Base-by-base conservation (phyloP, 2,329 filamentous ascomycete genomes). In the Hypoxylon sp. region DNA sequence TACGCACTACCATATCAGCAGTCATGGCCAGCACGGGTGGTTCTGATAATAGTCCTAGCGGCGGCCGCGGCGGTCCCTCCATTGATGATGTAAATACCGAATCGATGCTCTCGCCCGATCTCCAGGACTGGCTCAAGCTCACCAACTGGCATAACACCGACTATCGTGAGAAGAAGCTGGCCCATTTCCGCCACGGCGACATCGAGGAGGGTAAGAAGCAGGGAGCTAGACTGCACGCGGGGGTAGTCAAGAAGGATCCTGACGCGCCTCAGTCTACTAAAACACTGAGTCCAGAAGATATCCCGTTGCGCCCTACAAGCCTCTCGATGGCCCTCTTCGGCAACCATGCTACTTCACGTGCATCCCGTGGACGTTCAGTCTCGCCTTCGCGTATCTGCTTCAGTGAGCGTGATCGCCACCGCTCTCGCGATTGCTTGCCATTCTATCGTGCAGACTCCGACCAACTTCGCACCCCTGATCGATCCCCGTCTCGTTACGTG, bases 71-170 rank as follows among this genome's bases (percentile, higher is more conserved):
- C 13, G 2, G n/a, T 31, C 44, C 11, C 27, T 1, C 10, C 3
- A 27, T 35, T n/a, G 25, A 22, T 11, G 48, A 33, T 31, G 6
- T 59, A 2, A 11, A 17, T 6, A 22, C 17, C 17, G 59, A 57
- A 7, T 40, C 54, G n/a, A 25, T 57, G 25, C n/a, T 63, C 20
- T 35, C 53, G 2, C 11, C 49, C 6, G 54, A 60, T 37, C 30
- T 72, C 0, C 46, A 57, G 11, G 70, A 73, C 17, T 73, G 70
- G 72, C 55, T 73, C 1, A 25, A 61, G 3, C 27, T 72, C 11
- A 73, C 70, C 6, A 22, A 55, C 3, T 73, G 70, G 70, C 61
- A 73, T n/a, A 54, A 73, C 25, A 20, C 48, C 13, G 7, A 40
- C 0, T 57, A 58, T 17, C 66, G 71, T 8, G 33, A 57, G 44